Evolutionary conservation across 2,329 filamentous ascomycete genomes (phyloP).

Genomic region (Paecilomyces niveus): DNA sequence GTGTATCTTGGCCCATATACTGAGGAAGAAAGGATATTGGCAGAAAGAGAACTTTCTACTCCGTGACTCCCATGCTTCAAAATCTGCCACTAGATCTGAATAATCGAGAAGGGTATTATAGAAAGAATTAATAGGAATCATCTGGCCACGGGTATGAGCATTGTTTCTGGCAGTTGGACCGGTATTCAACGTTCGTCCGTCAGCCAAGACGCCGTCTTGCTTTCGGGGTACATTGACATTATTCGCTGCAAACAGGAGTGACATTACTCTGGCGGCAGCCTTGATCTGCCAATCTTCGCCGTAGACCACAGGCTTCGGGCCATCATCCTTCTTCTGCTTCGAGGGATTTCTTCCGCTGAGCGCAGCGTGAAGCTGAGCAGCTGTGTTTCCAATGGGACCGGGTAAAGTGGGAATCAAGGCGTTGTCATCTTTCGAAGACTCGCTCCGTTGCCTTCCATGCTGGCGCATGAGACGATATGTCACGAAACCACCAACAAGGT

Average conservation of each 20-base stretch:
- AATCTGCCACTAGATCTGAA: conserved; percentile 76
- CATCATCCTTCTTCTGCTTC: conserved; percentile 50
- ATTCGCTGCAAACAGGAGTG: conserved; percentile 76
- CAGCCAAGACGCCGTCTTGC: conserved; percentile 22
- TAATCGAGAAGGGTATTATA: conserved; percentile 84
- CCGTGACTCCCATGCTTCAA: conserved; percentile 77
- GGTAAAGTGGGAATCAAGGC: conserved; percentile 68
- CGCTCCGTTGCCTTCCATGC: conserved; percentile 57
- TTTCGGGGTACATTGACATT: conserved; percentile 43
- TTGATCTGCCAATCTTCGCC: conserved; percentile 85
- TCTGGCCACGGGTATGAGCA: conserved; percentile 51
- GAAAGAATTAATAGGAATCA: conserved; percentile 75
- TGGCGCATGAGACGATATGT: conserved; percentile 71
- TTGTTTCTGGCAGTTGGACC: conserved; percentile 35
- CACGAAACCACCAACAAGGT: conserved; percentile 70
- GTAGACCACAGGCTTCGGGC: conserved; percentile 52
- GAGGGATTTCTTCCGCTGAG: conserved; percentile 45
- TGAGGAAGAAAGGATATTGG: conserved; percentile 86
- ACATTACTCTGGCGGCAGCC: conserved; percentile 71
- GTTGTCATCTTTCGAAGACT: conserved; percentile 48
- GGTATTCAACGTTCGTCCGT: conserved; percentile 28
- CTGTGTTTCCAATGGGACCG: conserved; percentile 42
- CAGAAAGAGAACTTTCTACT: conserved; percentile 76
- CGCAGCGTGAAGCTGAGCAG: conserved; percentile 71
- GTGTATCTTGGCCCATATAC: conserved; percentile 85